Base-by-base conservation (phyloP, 1,139 yeast genomes). In the Blastobotrys persicus region DNA sequence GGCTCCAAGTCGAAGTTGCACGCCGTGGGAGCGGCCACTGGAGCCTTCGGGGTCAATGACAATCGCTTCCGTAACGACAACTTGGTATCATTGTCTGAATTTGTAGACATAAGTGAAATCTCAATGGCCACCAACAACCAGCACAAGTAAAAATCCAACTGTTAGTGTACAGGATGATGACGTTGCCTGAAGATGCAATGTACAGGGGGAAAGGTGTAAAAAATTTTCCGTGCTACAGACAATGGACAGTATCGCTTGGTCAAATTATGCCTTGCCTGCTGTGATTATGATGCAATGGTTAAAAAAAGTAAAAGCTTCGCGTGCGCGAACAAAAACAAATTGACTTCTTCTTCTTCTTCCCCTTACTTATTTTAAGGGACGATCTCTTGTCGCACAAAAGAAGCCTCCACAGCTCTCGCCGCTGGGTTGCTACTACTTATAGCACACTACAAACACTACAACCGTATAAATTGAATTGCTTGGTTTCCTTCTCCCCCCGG, bases 1-100 rank as follows among this genome's bases (percentile, higher is more conserved):
- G 42, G 34, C 7, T 26, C 13, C 28, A 37, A 18, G 14, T 37
- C 41, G 14, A 17, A 17, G 16, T 13, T 34, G 38, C 6, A n/a
- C 9, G 13, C 9, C 11, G 16, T 34, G 6, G 38, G 17, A 4
- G 41, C 6, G 7, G 17, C 23, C 9, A 7, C 7, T 7, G 19
- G 13, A 9, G 28, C 19, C 28, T 19, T 18, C n/a, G 41, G 28
- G 4, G 41, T 37, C 41, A 37, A 37, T 11, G 41, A 37, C 19
- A 37, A 37, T 37, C 41, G 17, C 14, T 37, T 37, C 19, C 19
- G 17, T 7, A 37, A 9, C 19, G 41, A 37, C 26, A 16, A 17
- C 14, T 37, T 37, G 28, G 19, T 23, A 13, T 37, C 41, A 37
- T 37, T 37, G 41, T 37, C 41, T 23, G 28, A 9, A 6, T 5